Evolutionary conservation across 2,329 filamentous ascomycete species (phyloP), one percentile per base, ranked within the genome.

Genomic region (Cyphellophora attinorum): DNA sequence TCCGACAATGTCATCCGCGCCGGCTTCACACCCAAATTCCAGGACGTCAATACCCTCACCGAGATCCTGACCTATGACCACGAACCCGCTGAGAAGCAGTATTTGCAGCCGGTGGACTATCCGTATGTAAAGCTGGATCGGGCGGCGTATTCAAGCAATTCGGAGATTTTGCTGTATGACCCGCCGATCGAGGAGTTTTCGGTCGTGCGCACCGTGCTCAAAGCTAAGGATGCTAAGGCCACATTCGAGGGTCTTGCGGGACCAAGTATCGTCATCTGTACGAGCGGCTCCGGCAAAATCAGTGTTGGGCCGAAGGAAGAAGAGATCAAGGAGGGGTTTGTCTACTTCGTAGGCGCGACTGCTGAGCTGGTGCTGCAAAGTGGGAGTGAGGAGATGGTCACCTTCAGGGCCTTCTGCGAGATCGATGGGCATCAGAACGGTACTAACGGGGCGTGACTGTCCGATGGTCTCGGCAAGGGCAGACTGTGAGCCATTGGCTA

Each of bases 1-100:
- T 93, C 85, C n/a, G 91, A 98, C 70, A 98, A 98, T 48, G 91
- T 98, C 21, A 88, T 98, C 33, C 85, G 91, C 37, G 91, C 91
- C 0, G 91, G 91, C 28, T 91, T 98, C 61, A 98, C 91, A 0
- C 91, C 91, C 37, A 98, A 98, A 58, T 98, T 94, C 72, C 95
- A 96, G 65, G 91, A 98, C 50, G 85, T 96, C 14, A 64, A 78
- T 35, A 96, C 86, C 0, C 70, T 98, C 8, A 85, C 89, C 19
- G 72, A 77, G 42, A 93, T 94, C 79, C 66, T 98, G 47, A 98
- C 91, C 0, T 98, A 98, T 67, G 84, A 79, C 50, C 95, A 93
- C 52, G 88, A 91, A 0, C 89, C 91, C 2, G 95, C 95, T 46
- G 79, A 83, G 41, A 79, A 93, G 61, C 91, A 98, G 59, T 95